Evolutionary conservation across 768 basidiomycete genomes (phyloP), one percentile per base, ranked within the genome.

Genomic region (Udeniomyces megalosporus): DNA sequence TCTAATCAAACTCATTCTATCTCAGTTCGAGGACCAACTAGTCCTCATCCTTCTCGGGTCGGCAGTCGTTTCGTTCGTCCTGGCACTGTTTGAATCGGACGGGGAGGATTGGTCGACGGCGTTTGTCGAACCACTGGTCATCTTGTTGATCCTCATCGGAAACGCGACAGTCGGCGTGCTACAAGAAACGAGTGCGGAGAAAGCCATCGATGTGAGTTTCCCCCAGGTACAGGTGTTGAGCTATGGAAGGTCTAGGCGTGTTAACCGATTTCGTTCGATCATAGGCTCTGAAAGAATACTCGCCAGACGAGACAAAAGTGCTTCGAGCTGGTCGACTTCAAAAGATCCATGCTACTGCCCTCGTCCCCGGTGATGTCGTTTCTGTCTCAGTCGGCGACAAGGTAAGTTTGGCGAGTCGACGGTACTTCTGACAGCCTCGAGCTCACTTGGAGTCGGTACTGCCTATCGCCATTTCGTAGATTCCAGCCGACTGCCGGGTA

Each of bases 11-110:
- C 82, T 97, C 64, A 85, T 99, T 64, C 79, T 99, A n/a, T 91
- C 95, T 68, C 93, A 99, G 75, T 99, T 99, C 80, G 86, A 97
- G 78, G 93, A 99, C 76, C 90, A 95, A 74, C 82, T 99, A 31
- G 93, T 99, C 46, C 84, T 99, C 66, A 97, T 99, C 71, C 81
- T 99, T 35, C 84, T 99, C 50, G 91, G 80, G 2, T 95, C 91
- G 1, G 93, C 93, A 14, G 83, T 87, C 49, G 80, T 97, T 67
- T 97, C 93, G 11, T 92, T 99, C 74, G 77, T 92, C 15, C 78
- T 99, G 45, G 93, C 93, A 8, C 74, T 93, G 34, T 77, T 97
- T 61, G 93, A 99, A 70, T 82, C 85, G 62, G 77, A 81, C 1
- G 78, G 82, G 14, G 82, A 82, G 62, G 66, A 83, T 61, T 78